These are phyloP conservation scores for Acacia pycnantha DNA, from an alignment of 331 rosid genomes.

Conservation along the genomic window DNA sequence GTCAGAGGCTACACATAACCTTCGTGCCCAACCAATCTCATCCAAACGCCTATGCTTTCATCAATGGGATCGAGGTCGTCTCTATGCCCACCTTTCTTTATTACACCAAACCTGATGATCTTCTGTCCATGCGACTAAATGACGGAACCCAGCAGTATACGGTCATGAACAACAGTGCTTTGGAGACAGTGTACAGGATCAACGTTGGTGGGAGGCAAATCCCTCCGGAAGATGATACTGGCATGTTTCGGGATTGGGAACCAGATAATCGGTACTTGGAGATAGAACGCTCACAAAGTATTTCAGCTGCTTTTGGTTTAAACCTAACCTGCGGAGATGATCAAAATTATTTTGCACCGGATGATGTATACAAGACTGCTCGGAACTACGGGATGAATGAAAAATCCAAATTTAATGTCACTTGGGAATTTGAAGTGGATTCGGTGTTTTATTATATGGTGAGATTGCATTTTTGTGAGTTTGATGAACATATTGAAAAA, in stretches of 20 bases:
- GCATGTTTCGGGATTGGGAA: slow-evolving; percentile 37
- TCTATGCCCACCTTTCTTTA: neutral
- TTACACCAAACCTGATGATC: too few relatives aligned
- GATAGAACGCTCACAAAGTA: neutral
- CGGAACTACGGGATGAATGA: neutral
- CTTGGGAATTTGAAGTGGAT: neutral
- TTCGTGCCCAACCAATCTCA: neutral
- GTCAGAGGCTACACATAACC: neutral
- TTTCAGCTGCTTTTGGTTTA: neutral
- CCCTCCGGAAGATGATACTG: neutral
- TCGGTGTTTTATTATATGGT: neutral
- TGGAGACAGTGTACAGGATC: neutral
- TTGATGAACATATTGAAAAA: fast-evolving
- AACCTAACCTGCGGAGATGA: neutral
- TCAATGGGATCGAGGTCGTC: neutral
- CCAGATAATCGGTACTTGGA: neutral
- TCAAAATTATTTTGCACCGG: neutral
- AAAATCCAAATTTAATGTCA: neutral
- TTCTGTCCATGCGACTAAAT: too few relatives aligned
- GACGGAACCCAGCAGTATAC: neutral
- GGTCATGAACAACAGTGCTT: neutral
- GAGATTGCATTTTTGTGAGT: neutral
- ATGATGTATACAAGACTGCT: neutral
- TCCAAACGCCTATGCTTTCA: neutral
- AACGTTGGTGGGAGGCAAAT: neutral